Base-by-base conservation (phyloP, 495 filamentous ascomycete species). In the Xylaria bambusicola region DNA sequence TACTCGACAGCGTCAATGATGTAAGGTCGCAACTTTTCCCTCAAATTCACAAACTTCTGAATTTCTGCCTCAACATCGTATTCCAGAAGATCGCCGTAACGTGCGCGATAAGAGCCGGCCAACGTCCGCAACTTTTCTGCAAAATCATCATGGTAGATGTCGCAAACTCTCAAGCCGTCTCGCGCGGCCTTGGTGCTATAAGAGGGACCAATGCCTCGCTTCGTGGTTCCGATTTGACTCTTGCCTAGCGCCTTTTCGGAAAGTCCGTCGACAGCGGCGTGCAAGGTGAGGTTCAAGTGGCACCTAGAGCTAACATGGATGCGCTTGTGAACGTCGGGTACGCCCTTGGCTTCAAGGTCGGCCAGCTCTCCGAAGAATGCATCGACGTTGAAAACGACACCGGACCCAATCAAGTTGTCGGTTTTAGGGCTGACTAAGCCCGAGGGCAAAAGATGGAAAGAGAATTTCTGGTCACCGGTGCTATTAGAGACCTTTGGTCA, bases 1-100 rank as follows among this genome's bases (percentile, higher is more conserved):
- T 86, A 81, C 24, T 80, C 71, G 20, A 88, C 75, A 29, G 84
- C 82, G 65, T 96, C 92, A 62, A 93, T 79, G 52, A 91, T 81
- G 66, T 84, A 89, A 20, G 82, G 79, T 48, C 77, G 76, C 17
- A 96, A 79, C 58, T 80, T 78, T 62, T 78, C 73, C 60, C 87
- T 84, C 76, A 90, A 88, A 60, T 81, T 81, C 77, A 85, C 63
- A 62, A 76, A 75, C 29, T 82, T 78, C 6, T 68, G 74, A 71
- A 95, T 84, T 75, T 96, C 92, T 50, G 87, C 86, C 66, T 95
- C 91, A 31, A 89, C 82, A 69, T 89, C 83, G 66, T 96, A 96
- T 53, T 82, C 61, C 49, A 88, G 72, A 56, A 93, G 73, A 52
- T 89, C 84, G 10, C 92, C 91, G 67, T 87, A 95, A 5, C 88